Conservation (phyloP, 192 early-diverging fungal species). For the Thoreauomyces humboldtii region DNA sequence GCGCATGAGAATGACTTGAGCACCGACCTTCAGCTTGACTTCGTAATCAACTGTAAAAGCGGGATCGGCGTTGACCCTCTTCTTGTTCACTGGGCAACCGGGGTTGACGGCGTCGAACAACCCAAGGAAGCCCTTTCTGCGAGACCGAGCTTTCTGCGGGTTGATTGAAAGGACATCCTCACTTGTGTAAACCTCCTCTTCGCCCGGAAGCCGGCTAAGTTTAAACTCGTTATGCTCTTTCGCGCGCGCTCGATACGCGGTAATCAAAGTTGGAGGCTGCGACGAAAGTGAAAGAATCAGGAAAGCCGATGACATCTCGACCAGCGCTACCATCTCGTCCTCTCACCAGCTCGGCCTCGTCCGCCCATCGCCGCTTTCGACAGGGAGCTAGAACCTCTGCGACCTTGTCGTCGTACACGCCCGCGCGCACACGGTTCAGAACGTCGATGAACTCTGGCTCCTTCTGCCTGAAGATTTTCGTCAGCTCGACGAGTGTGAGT, state of each 20-base stretch:
- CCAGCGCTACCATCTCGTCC: neutral
- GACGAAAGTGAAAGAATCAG: neutral
- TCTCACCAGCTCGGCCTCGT: neutral
- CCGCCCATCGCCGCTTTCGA: neutral
- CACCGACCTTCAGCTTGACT: conserved; percentile 36
- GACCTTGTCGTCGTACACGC: conserved; percentile 32
- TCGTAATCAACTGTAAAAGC: neutral
- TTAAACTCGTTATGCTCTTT: conserved; percentile 22
- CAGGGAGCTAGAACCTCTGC: conserved; percentile 10
- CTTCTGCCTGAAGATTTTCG: conserved; percentile 39
- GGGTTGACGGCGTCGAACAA: neutral
- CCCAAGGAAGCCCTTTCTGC: neutral
- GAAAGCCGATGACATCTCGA: neutral
- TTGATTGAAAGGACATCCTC: neutral
- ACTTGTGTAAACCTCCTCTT: conserved; percentile 12
- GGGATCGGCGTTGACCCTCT: neutral
- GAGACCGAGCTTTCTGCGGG: too few relatives aligned
- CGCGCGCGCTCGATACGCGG: conserved; percentile 30
- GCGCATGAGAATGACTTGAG: conserved; percentile 41
- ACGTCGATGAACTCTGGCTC: conserved; percentile 37
- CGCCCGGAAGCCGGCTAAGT: conserved; percentile 14
- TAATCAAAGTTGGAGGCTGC: conserved; percentile 39
- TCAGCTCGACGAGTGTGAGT: conserved; percentile 36
- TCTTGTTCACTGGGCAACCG: neutral
- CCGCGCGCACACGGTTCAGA: conserved; percentile 40